These are phyloP conservation scores for Omphalotus olearius DNA, from an alignment of 1,284 basidiomycete species.

Conservation along the genomic window DNA sequence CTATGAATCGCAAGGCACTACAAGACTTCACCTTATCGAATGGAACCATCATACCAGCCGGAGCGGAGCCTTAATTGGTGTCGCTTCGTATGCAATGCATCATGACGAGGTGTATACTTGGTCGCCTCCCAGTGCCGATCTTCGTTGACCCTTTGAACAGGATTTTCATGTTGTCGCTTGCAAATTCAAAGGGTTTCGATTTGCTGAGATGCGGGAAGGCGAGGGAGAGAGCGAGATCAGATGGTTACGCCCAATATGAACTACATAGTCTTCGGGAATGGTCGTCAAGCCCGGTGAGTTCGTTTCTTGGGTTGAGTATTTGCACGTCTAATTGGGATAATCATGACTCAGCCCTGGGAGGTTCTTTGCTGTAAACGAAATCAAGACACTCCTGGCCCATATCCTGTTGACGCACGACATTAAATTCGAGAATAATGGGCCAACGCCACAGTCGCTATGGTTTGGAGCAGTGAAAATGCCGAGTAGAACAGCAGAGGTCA, in stretches of 20 bases:
- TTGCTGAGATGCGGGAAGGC: constrained; percentile 12
- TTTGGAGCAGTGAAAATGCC: constrained; percentile 6
- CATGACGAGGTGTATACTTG: constrained; percentile 9
- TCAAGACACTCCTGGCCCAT: constrained; percentile 7
- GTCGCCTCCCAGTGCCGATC: no score
- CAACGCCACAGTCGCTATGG: neutral
- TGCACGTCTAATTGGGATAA: no score
- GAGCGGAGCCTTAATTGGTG: constrained; percentile 17
- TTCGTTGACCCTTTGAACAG: neutral
- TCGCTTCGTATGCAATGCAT: constrained; percentile 15
- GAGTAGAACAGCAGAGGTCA: constrained; percentile 14
- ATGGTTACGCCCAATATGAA: constrained; percentile 22
- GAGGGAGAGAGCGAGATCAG: constrained; percentile 11
- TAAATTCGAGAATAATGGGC: constrained; percentile 2
- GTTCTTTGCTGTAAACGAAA: constrained; percentile 12
- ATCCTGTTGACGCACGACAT: constrained; percentile 9
- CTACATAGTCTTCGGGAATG: constrained; percentile 25
- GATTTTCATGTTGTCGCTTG: constrained; percentile 12
- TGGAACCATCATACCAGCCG: constrained; percentile 23
- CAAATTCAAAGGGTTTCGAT: constrained; percentile 20
- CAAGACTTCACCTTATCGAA: constrained; percentile 24
- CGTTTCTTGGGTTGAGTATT: neutral
- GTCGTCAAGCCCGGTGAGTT: constrained; percentile 24
- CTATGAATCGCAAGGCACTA: constrained; percentile 16
- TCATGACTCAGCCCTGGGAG: constrained; percentile 8